A percentile compares a stretch with the other conserved stretches of the same genome.
phyloP scores from a whole-genome alignment of 768 basidiomycete genomes.

The Rickenella mellea region DNA sequence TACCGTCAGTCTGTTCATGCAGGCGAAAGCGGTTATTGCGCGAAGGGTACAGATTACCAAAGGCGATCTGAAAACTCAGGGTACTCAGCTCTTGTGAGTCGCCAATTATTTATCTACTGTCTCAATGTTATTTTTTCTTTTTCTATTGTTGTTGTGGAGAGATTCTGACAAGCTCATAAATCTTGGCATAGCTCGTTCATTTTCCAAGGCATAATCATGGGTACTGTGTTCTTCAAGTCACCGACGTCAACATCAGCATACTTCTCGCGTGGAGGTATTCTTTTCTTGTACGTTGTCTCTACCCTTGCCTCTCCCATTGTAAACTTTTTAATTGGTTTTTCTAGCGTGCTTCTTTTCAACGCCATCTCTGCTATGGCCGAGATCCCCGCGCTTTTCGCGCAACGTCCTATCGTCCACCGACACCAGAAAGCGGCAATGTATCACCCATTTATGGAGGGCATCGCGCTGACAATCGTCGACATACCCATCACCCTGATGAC shows the following conservation, averaged over 20 bases:
- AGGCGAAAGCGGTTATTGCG: conserved; percentile 23
- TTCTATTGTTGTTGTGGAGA: background rate
- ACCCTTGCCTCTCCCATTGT: background rate
- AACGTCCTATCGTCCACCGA: conserved; percentile 49
- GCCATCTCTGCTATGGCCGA: conserved; percentile 55
- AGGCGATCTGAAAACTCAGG: conserved; percentile 11
- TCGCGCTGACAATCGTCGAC: conserved; percentile 55
- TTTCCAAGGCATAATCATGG: conserved; percentile 26
- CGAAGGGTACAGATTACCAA: conserved; percentile 25
- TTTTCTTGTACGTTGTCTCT: conserved; percentile 26
- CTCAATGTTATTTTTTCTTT: no score
- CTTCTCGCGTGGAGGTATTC: conserved; percentile 28
- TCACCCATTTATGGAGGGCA: conserved; percentile 42
- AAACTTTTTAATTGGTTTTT: no score
- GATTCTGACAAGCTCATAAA: background rate
- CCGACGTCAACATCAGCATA: conserved; percentile 24
- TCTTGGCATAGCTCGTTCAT: conserved; percentile 3
- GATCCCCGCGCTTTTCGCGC: conserved; percentile 44
- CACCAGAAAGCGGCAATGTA: conserved; percentile 57
- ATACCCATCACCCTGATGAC: conserved; percentile 45
- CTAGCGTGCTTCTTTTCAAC: conserved; percentile 47
- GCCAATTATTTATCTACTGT: background rate
- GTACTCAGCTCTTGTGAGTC: conserved; percentile 13
- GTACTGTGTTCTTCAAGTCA: conserved; percentile 28
- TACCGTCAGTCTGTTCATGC: conserved; percentile 24